phyloP scores from a whole-genome alignment of 139 green algal species.

The Haematococcus sp. region DNA sequence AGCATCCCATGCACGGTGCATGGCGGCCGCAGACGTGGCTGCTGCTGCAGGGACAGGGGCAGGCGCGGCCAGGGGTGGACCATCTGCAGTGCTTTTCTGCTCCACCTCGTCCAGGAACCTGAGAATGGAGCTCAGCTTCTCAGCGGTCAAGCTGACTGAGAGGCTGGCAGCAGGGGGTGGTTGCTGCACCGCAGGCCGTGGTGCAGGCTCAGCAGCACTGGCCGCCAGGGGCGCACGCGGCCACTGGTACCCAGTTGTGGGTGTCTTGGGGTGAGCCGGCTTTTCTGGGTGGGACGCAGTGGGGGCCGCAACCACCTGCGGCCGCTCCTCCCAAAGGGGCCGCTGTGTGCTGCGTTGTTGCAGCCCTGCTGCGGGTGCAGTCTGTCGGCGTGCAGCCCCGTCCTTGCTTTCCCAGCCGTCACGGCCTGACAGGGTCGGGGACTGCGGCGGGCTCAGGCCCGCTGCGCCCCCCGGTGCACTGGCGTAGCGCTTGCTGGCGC shows the following conservation, averaged over 20 bases:
- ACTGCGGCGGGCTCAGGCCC: too few relatives aligned
- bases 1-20: not conserved
- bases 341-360: not conserved
- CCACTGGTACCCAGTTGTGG: too few relatives aligned
- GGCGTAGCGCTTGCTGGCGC: too few relatives aligned
- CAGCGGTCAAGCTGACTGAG: constrained; percentile 23
- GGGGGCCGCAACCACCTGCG: not conserved
- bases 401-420: too few relatives aligned
- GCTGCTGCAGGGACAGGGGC: not conserved
- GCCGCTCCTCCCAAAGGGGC: not conserved
- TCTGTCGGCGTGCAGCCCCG: too few relatives aligned
- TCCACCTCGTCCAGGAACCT: constrained; percentile 52
- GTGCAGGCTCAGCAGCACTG: not conserved
- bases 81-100: constrained; percentile 9
- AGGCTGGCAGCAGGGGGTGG: not conserved
- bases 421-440: too few relatives aligned
- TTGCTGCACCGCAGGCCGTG: not conserved
- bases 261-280: too few relatives aligned
- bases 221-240: too few relatives aligned
- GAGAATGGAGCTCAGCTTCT: constrained; percentile 51
- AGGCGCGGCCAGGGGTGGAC: not conserved
- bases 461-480: too few relatives aligned
- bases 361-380: not conserved
- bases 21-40: not conserved
- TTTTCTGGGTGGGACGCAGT: not conserved